A percentile compares a stretch with the other conserved stretches of the same genome.
Evolutionary conservation across 805 yeast genomes (phyloP).

Genomic region (Brettanomyces anomalus): DNA sequence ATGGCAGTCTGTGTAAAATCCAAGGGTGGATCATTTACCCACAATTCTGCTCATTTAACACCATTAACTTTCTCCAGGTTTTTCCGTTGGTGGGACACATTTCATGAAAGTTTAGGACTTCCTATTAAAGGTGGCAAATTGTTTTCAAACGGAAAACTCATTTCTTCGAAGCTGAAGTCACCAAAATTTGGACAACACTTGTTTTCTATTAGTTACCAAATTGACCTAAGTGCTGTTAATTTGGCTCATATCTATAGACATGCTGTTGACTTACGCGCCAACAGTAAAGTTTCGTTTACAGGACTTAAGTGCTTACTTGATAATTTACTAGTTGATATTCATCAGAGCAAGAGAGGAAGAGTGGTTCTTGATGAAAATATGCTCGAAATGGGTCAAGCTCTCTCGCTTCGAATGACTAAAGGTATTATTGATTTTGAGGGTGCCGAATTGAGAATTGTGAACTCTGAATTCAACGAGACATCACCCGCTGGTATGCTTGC

Average conservation of each 20-base stretch:
- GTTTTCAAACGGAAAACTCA: slow-evolving; percentile 41
- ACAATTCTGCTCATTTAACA: slow-evolving; percentile 69
- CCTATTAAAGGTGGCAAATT: slow-evolving; percentile 72
- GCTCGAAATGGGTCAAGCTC: slow-evolving; percentile 35
- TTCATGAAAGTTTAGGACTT: slow-evolving; percentile 67
- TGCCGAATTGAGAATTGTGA: slow-evolving; percentile 60
- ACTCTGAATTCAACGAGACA: slow-evolving; percentile 54
- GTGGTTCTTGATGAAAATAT: slow-evolving; percentile 26
- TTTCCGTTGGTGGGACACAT: slow-evolving; percentile 78
- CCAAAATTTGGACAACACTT: slow-evolving; percentile 30
- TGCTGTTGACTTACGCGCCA: slow-evolving; percentile 28
- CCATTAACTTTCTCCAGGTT: slow-evolving; percentile 64
- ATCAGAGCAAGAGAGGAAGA: slow-evolving; percentile 44
- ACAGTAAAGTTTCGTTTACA: slow-evolving; percentile 41
- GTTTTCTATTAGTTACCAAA: slow-evolving; percentile 70
- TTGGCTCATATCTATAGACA: slow-evolving; percentile 65
- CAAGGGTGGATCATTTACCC: slow-evolving; percentile 19
- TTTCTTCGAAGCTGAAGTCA: slow-evolving; percentile 11
- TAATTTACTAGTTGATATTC: slow-evolving; percentile 53
- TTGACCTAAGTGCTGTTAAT: slow-evolving; percentile 63
- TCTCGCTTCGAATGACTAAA: slow-evolving; percentile 50
- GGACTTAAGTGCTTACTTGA: slow-evolving; percentile 64
- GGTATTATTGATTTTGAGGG: slow-evolving; percentile 64
- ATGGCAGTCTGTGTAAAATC: slow-evolving; percentile 51
- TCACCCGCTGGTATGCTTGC: slow-evolving; percentile 36